A percentile compares a stretch with the other conserved stretches of the same genome.
These are phyloP conservation scores for Cordyceps javanica DNA, from an alignment of 2,329 filamentous ascomycete species.

Conservation along the genomic window DNA sequence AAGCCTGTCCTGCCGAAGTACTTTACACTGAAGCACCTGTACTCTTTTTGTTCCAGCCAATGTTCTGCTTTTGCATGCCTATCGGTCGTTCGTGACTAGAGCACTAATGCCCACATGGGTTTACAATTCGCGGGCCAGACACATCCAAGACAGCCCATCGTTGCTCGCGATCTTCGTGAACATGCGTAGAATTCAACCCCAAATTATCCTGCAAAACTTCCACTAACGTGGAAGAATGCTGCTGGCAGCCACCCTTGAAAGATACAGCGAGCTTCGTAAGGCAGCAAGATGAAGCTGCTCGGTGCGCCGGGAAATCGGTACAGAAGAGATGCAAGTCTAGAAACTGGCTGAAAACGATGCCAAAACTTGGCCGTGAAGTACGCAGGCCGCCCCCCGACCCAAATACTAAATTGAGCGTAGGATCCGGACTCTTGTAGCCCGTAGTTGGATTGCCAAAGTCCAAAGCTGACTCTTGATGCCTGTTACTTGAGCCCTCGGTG, in stretches of 20 bases:
- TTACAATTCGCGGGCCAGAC: slow-evolving; percentile 30
- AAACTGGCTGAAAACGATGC: slow-evolving; percentile 48
- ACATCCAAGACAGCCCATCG: slow-evolving; percentile 47
- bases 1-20: too few relatives aligned
- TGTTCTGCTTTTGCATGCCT: neutral
- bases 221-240: neutral
- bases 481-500: slow-evolving; percentile 12
- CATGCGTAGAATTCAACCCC: slow-evolving; percentile 23
- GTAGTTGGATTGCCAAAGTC: neutral
- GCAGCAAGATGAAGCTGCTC: slow-evolving; percentile 7
- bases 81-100: too few relatives aligned
- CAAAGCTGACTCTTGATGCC: neutral
- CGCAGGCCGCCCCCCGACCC: neutral
- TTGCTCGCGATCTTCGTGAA: slow-evolving; percentile 39
- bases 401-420: neutral
- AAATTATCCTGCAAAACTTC: slow-evolving; percentile 1
- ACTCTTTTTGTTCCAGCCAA: too few relatives aligned
- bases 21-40: too few relatives aligned
- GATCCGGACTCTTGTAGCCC: neutral
- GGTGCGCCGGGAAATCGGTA: slow-evolving; percentile 34
- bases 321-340: slow-evolving; percentile 50
- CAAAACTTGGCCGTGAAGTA: slow-evolving; percentile 39
- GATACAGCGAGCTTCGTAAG: neutral
- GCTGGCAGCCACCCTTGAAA: slow-evolving; percentile 12
- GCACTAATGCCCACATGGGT: slow-evolving; percentile 27